phyloP scores from a whole-genome alignment of 108 stramenopile species.

The Epithemia pelagica region DNA sequence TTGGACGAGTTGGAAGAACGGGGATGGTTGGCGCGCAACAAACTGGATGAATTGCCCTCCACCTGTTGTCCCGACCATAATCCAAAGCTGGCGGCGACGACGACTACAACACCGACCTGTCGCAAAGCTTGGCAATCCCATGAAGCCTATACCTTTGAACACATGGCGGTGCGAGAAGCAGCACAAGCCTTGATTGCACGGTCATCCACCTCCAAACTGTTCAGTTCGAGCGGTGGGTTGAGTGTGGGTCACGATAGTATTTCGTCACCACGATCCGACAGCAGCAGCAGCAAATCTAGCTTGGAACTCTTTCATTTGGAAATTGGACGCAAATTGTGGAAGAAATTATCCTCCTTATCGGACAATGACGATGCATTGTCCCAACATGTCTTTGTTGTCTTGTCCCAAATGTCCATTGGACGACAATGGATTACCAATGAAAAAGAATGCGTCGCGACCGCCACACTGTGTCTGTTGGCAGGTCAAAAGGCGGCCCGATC shows the following conservation, averaged over 20 bases:
- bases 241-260: neutral
- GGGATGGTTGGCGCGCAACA: conserved; percentile 15
- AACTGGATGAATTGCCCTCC: neutral
- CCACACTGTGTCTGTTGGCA: conserved; percentile 38
- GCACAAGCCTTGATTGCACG: conserved; percentile 37
- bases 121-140: neutral
- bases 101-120: neutral
- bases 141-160: conserved; percentile 14
- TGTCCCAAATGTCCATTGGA: conserved; percentile 39
- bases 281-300: neutral
- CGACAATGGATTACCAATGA: conserved; percentile 20
- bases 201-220: conserved; percentile 14
- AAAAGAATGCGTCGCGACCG: conserved; percentile 16
- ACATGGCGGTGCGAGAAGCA: conserved; percentile 33
- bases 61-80: neutral
- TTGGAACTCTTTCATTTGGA: conserved; percentile 31
- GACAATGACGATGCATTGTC: conserved; percentile 24
- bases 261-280: neutral
- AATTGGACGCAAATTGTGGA: conserved; percentile 40
- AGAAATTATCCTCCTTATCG: conserved; percentile 6
- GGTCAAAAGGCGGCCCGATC: conserved; percentile 32
- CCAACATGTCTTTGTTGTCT: conserved; percentile 28
- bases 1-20: conserved; percentile 8
- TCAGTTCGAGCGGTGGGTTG: no score
- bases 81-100: neutral